Base-by-base conservation (phyloP, 345 rosid genomes). In the Bruguiera parviflora region DNA sequence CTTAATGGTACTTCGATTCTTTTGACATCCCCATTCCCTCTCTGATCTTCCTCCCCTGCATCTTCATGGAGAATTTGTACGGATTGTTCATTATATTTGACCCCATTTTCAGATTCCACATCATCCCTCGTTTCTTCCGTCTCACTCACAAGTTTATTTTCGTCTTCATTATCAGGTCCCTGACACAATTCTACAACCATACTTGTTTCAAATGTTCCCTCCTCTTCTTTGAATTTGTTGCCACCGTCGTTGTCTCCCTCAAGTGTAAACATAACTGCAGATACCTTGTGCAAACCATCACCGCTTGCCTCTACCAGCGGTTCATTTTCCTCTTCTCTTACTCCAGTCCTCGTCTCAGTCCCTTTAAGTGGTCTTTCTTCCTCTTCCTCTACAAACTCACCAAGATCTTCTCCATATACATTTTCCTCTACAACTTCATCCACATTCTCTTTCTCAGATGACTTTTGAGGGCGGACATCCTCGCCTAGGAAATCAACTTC, bases 61-160 rank as follows among this genome's bases (percentile, higher is more conserved):
- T n/a, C 56, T 58, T 8, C 46, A 43, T 20, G 37, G 5, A 28
- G n/a, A 51, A 3, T n/a, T 20, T 58, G 37, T 43, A 19, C 64
- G 58, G 31, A 20, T 5, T 46, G 21, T 37, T 58, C n/a, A n/a
- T 58, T 16, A 37, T 68, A 9, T 24, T 25, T 35, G 13, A 20
- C 15, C 31, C 7, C 56, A 19, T 6, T 35, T 25, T 20, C 71
- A 31, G 53, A 39, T 63, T 65, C 47, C 43, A 68, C 84, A 64
- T 85, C 82, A 6, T 82, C 90, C 70, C 80, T 68, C 55, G 77
- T 69, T 56, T 70, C 79, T 72, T 85, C 88, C 27, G 84, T 83
- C 74, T 76, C 86, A 53, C 67, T 76, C 25, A 9, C 78, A 56
- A 83, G 27, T 72, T 80, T 83, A 63, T 73, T 72, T 16, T 76